A percentile compares a stretch with the other conserved stretches of the same genome.
phyloP scores from a whole-genome alignment of 1,284 basidiomycete genomes.

The Caloboletus firmus region DNA sequence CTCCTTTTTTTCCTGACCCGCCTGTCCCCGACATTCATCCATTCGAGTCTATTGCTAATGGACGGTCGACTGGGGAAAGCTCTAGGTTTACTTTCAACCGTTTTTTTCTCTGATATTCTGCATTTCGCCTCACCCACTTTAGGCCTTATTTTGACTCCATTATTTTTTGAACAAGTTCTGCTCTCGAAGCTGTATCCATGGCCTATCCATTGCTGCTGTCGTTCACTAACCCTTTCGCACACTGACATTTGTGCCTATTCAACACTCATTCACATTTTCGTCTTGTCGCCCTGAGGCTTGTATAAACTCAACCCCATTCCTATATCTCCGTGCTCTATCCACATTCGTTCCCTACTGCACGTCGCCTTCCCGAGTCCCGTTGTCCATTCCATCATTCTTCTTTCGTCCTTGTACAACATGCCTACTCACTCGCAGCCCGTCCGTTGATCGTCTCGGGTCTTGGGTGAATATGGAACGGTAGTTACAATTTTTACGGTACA shows the following conservation, averaged over 20 bases:
- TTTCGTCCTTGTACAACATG: constrained; percentile 22
- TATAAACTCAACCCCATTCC: background rate
- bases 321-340: background rate
- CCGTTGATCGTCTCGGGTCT: constrained; percentile 15
- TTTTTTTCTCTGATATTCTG: background rate
- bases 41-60: background rate
- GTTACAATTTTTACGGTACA: constrained; percentile 22
- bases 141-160: background rate
- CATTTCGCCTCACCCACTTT: background rate
- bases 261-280: constrained; percentile 11
- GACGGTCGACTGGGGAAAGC: constrained; percentile 1
- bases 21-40: background rate
- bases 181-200: background rate
- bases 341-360: constrained; percentile 4
- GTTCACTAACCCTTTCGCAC: constrained; percentile 1
- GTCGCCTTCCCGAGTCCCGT: background rate
- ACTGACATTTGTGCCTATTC: background rate
- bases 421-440: background rate
- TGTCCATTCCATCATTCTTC: background rate
- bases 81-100: background rate
- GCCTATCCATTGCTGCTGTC: background rate
- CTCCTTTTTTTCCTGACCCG: constrained; percentile 1
- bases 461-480: constrained; percentile 2
- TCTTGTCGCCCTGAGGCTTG: constrained; percentile 4
- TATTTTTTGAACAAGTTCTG: background rate